Evolutionary conservation across 2,329 filamentous ascomycete species (phyloP), one percentile per base, ranked within the genome.

Genomic region (Pseudogymnoascus sp.): DNA sequence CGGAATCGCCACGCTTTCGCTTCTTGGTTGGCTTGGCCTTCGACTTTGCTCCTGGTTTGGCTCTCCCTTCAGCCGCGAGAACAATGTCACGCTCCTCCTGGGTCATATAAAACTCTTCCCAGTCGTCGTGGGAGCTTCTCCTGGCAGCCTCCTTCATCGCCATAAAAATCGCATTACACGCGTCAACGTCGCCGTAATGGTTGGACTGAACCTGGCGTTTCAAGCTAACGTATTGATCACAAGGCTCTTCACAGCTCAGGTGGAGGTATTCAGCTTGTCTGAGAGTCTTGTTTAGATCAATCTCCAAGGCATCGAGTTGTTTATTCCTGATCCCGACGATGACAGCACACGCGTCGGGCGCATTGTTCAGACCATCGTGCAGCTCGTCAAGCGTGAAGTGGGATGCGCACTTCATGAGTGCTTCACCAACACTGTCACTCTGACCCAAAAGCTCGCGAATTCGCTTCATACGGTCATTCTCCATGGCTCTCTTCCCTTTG

Each of bases 341-440:
- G 26, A 71, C 68, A 19, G 70, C 64, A 56, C 73, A 76, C 3
- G 74, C 76, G 29, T 70, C 64, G 2, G 66, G 65, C 33, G 70
- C 71, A 29, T 72, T 71, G 23, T 70, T 66, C 1, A 70, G 67
- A 35, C 70, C 64, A 11, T 69, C 67, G 67, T 71, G 74, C 19
- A 64, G 63, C 15, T 68, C 68, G 15, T 70, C 69, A 26, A 73
- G 67, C 2, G 70, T 69, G 61, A 77, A 75, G 29, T 74, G 71
- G 46, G 77, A 72, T 68, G 76, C 71, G 66, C 79, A 68, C 70
- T 80, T 83, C 0, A 83, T 69, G n/a, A 86, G 71, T 0, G 81
- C 82, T 65, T 83, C 81, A 68, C 84, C 80, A 0, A 79, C 77
- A 2, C 76, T 77, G 1, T 71, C 67, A 10, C 77, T 80, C 10